These are phyloP conservation scores for Populus davidiana DNA, from an alignment of 345 rosid species.

Conservation along the genomic window DNA sequence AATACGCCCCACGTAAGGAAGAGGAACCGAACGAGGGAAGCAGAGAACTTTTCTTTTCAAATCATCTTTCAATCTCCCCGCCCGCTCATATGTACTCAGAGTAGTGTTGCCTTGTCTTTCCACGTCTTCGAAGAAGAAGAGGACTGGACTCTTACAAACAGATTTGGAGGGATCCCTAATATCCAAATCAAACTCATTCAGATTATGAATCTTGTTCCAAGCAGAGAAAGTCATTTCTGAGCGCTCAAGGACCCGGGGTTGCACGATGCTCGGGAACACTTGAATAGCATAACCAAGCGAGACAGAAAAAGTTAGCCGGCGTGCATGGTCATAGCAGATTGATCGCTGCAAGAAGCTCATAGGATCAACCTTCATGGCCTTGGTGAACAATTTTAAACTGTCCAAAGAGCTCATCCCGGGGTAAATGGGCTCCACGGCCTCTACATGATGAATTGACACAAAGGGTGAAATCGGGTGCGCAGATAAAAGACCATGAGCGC, in stretches of 20 bases:
- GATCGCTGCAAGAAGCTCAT: conserved; percentile 78
- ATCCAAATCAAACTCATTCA: conserved; percentile 78
- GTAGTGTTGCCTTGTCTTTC: conserved; percentile 46
- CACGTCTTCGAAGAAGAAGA: conserved; percentile 54
- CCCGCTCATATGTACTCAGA: conserved; percentile 50
- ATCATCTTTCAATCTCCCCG: conserved; percentile 46
- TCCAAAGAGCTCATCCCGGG: conserved; percentile 68
- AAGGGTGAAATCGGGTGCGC: conserved; percentile 86
- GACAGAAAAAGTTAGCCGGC: conserved; percentile 48
- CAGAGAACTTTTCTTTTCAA: conserved; percentile 68
- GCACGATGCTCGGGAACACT: conserved; percentile 61
- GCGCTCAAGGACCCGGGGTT: conserved; percentile 73
- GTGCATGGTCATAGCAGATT: conserved; percentile 65
- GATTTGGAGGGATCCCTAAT: conserved; percentile 57
- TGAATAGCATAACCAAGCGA: conserved; percentile 84
- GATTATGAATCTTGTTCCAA: conserved; percentile 59
- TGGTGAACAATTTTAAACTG: conserved; percentile 69
- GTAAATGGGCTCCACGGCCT: conserved; percentile 76
- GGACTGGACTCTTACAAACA: conserved; percentile 50
- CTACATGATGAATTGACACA: conserved; percentile 81
- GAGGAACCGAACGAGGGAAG: conserved; percentile 60
- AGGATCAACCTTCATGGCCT: conserved; percentile 68
- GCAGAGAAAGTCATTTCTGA: conserved; percentile 77
- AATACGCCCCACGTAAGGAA: conserved; percentile 53
- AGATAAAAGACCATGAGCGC: conserved; percentile 70